Evolutionary conservation across 2,329 filamentous ascomycete genomes (phyloP).

Genomic region (Cladosporium sp.): DNA sequence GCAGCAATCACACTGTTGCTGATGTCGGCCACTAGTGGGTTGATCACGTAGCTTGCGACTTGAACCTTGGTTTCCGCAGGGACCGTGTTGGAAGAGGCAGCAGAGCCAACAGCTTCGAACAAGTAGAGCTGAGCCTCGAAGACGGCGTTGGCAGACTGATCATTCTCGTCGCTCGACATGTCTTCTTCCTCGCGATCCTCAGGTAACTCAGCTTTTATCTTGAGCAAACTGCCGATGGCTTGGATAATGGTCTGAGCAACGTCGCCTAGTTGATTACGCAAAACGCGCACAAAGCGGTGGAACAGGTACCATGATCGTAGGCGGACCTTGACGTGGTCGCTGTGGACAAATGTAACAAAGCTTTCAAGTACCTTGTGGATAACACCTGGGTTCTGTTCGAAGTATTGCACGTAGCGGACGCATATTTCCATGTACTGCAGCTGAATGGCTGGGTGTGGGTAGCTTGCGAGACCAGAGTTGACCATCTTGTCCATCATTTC

Average conservation of each 20-base stretch:
- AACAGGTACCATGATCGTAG: constrained; percentile 97
- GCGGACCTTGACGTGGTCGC: constrained; percentile 81
- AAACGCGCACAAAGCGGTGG: constrained; percentile 84
- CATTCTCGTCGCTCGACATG: constrained; percentile 91
- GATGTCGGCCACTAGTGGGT: constrained; percentile 87
- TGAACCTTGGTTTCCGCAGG: constrained; percentile 81
- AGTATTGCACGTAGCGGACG: constrained; percentile 89
- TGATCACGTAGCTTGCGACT: constrained; percentile 84
- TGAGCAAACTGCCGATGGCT: constrained; percentile 82
- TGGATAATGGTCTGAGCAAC: constrained; percentile 89
- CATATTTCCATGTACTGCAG: constrained; percentile 99
- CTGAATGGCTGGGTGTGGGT: constrained; percentile 86
- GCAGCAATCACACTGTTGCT: constrained; percentile 75
- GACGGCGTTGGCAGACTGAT: constrained; percentile 83
- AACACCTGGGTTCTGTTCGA: constrained; percentile 77
- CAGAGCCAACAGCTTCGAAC: constrained; percentile 91
- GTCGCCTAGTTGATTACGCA: constrained; percentile 80
- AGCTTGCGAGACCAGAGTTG: constrained; percentile 81
- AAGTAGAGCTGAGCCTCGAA: constrained; percentile 91
- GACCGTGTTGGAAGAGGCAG: constrained; percentile 77
- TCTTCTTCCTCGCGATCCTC: constrained; percentile 80
- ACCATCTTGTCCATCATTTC: constrained; percentile 97
- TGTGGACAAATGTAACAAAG: constrained; percentile 88
- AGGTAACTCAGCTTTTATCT: constrained; percentile 86
- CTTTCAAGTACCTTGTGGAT: constrained; percentile 87